Conservation (phyloP, 148 eudicot species). For the Nepenthes gracilis region DNA sequence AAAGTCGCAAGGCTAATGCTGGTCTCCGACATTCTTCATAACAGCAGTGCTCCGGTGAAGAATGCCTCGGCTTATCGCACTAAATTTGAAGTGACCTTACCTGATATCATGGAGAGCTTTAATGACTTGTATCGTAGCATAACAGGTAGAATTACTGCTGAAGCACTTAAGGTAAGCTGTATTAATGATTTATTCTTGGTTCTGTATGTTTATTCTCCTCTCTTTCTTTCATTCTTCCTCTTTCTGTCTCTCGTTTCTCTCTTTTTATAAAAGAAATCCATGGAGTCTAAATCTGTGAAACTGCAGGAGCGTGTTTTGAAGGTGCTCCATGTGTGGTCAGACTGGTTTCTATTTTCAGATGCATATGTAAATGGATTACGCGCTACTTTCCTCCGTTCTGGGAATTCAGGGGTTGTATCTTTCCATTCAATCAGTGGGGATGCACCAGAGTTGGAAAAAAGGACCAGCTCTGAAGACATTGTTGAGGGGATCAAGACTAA, state of each 20-base stretch:
- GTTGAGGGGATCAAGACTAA: slow-evolving; percentile 36
- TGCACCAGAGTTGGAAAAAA: slow-evolving; percentile 64
- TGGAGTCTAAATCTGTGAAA: background rate
- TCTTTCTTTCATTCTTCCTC: background rate
- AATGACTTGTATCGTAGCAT: slow-evolving; percentile 86
- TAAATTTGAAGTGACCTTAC: slow-evolving; percentile 83
- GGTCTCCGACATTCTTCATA: slow-evolving; percentile 92
- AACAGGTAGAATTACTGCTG: slow-evolving; percentile 93
- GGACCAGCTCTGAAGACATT: slow-evolving; percentile 30
- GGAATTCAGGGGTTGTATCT: slow-evolving; percentile 61
- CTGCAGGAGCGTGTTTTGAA: slow-evolving; percentile 87
- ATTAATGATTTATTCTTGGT: background rate
- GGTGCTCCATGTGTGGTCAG: slow-evolving; percentile 98
- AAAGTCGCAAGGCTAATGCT: slow-evolving; percentile 99
- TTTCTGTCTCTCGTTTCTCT: background rate
- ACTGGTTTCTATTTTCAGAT: slow-evolving; percentile 98
- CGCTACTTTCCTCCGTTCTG: slow-evolving; percentile 83
- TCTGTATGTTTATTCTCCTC: background rate
- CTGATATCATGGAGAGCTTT: slow-evolving; percentile 90
- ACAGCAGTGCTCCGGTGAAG: slow-evolving; percentile 96
- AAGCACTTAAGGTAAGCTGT: slow-evolving; percentile 78
- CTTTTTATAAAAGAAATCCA: background rate
- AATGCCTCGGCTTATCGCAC: slow-evolving; percentile 99
- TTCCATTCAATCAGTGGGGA: slow-evolving; percentile 87
- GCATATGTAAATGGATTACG: slow-evolving; percentile 89